Percentiles rank a stretch among this genome's conserved stretches.
These are phyloP conservation scores for Macadamia tetraphylla DNA, from an alignment of 164 flowering plant species.

Conservation along the genomic window DNA sequence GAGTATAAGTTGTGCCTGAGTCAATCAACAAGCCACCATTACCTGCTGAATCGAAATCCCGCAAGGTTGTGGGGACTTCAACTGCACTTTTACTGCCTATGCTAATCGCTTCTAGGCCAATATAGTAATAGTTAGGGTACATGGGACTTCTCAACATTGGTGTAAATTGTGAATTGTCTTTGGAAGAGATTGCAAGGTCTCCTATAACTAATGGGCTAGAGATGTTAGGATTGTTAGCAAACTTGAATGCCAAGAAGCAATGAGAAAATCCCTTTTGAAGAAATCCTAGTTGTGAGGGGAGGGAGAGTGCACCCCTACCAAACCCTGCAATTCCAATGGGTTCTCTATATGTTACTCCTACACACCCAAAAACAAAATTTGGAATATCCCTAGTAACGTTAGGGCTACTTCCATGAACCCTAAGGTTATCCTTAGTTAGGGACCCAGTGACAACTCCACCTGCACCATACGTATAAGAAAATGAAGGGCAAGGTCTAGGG, in stretches of 20 bases:
- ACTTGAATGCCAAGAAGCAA: constrained; percentile 69
- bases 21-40: constrained; percentile 76
- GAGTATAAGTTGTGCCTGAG: constrained; percentile 76
- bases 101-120: constrained; percentile 50
- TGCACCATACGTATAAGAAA: constrained; percentile 67
- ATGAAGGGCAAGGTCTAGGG: constrained; percentile 65
- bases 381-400: constrained; percentile 30
- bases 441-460: constrained; percentile 48
- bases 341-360: constrained; percentile 54
- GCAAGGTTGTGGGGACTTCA: constrained; percentile 35
- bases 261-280: constrained; percentile 69
- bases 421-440: constrained; percentile 49
- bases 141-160: constrained; percentile 55
- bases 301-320: constrained; percentile 59
- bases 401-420: constrained; percentile 33
- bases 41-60: constrained; percentile 47
- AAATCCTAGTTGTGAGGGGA: constrained; percentile 72
- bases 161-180: constrained; percentile 47
- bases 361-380: constrained; percentile 60
- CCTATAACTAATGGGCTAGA: constrained; percentile 64
- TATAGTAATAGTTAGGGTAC: constrained; percentile 55
- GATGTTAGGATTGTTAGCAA: constrained; percentile 60
- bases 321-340: constrained; percentile 77
- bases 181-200: constrained; percentile 47
- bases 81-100: constrained; percentile 28